A percentile compares a stretch with the other conserved stretches of the same genome.
These are phyloP conservation scores for Malus asiatica DNA, from an alignment of 306 rosid genomes.

Conservation along the genomic window DNA sequence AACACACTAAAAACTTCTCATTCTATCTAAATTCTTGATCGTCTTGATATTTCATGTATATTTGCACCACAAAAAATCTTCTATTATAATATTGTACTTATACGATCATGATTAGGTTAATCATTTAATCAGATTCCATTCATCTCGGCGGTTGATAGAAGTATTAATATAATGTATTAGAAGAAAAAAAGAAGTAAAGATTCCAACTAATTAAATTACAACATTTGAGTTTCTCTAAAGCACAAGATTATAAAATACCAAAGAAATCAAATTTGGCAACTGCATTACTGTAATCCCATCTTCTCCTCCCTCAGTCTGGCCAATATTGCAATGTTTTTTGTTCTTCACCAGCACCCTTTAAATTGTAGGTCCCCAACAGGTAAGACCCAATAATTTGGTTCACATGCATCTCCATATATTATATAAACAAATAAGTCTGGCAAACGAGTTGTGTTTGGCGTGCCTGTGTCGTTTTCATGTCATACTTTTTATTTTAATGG, in stretches of 20 bases:
- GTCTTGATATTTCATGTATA: not conserved
- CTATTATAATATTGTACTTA: constrained; percentile 26
- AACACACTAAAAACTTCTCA: too few relatives aligned
- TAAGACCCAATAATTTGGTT: constrained; percentile 55
- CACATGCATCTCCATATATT: constrained; percentile 42
- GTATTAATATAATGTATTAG: constrained; percentile 2
- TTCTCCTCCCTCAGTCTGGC: constrained; percentile 15
- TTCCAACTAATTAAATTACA: constrained; percentile 18
- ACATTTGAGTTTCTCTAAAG: constrained; percentile 3
- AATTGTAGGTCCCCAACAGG: constrained; percentile 42
- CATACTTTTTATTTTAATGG: too few relatives aligned
- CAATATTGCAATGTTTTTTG: constrained; percentile 32
- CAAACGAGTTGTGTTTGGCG: too few relatives aligned
- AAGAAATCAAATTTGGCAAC: constrained; percentile 26
- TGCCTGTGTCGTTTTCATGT: too few relatives aligned
- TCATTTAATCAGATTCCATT: constrained; percentile 11
- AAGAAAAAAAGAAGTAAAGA: constrained; percentile 16
- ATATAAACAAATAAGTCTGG: not conserved
- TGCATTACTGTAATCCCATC: constrained; percentile 26
- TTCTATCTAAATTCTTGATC: constrained; percentile 4
- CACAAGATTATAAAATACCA: not conserved
- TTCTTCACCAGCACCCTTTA: constrained; percentile 37
- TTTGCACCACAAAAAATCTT: constrained; percentile 26
- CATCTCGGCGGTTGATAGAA: constrained; percentile 11
- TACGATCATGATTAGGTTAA: constrained; percentile 20